Percentiles rank a stretch among this genome's conserved stretches.
Conservation (phyloP, 176 grass and related monocot genomes). For the Oryza officinalis region DNA sequence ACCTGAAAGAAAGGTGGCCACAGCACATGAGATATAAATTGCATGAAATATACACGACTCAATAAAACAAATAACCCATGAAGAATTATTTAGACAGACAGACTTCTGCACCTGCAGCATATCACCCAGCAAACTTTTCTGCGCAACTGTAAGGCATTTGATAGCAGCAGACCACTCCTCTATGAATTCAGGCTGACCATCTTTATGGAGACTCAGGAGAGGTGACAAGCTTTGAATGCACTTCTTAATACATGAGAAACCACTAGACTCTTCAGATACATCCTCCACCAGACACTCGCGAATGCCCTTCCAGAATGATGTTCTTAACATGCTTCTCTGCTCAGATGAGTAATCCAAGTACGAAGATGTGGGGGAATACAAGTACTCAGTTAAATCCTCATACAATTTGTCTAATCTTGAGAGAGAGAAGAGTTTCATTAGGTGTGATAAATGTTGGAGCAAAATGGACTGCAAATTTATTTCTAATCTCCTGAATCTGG, state of each 20-base stretch:
- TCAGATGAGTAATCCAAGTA: slow-evolving; percentile 55
- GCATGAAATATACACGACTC: not conserved
- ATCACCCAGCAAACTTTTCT: slow-evolving; percentile 61
- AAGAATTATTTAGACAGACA: slow-evolving; percentile 16
- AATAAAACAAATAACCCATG: slow-evolving; percentile 21
- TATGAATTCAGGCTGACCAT: slow-evolving; percentile 48
- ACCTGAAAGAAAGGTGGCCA: slow-evolving; percentile 55
- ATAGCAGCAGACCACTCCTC: slow-evolving; percentile 72
- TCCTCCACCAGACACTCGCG: slow-evolving; percentile 52
- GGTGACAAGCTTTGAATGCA: slow-evolving; percentile 65
- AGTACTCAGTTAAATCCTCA: slow-evolving; percentile 63
- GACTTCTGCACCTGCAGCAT: slow-evolving; percentile 58
- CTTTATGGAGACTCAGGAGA: slow-evolving; percentile 50
- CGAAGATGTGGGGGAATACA: slow-evolving; percentile 51
- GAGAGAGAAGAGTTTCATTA: slow-evolving; percentile 74
- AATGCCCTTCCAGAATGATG: slow-evolving; percentile 81
- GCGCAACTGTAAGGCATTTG: slow-evolving; percentile 57
- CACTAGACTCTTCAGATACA: slow-evolving; percentile 44
- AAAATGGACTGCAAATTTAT: slow-evolving; percentile 62
- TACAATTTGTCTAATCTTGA: slow-evolving; percentile 77
- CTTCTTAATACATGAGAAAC: slow-evolving; percentile 53
- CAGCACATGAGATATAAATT: slow-evolving; percentile 13
- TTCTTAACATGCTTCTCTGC: slow-evolving; percentile 67
- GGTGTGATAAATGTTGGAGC: slow-evolving; percentile 59
- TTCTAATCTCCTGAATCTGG: slow-evolving; percentile 82